Conservation (phyloP, 2,329 filamentous ascomycete species). For the Didymella sp. region DNA sequence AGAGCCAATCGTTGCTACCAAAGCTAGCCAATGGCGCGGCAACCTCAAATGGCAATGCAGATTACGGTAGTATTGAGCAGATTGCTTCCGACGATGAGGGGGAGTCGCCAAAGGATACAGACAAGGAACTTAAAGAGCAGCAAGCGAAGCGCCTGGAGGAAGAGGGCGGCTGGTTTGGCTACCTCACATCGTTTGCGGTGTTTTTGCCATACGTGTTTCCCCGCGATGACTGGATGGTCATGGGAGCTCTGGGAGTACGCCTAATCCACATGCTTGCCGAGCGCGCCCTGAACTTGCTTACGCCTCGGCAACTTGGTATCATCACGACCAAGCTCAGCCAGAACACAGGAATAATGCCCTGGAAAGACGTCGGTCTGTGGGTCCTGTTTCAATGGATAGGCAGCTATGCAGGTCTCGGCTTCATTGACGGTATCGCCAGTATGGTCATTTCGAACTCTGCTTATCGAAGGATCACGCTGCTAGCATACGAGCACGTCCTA, state of each 20-base stretch:
- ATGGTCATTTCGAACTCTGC: slow-evolving; percentile 64
- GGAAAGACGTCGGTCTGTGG: slow-evolving; percentile 62
- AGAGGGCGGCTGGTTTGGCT: slow-evolving; percentile 78
- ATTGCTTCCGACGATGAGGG: slow-evolving; percentile 41
- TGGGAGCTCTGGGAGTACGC: slow-evolving; percentile 72
- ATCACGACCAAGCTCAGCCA: slow-evolving; percentile 73
- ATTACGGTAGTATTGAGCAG: slow-evolving; percentile 45
- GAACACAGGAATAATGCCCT: slow-evolving; percentile 57
- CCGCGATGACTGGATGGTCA: slow-evolving; percentile 68
- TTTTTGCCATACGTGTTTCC: slow-evolving; percentile 85
- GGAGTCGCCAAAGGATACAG: slow-evolving; percentile 59
- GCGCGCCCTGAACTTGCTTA: slow-evolving; percentile 76
- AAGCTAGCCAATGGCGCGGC: slow-evolving; percentile 48
- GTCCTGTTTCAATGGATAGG: slow-evolving; percentile 56
- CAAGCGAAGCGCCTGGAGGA: slow-evolving; percentile 71
- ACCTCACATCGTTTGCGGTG: slow-evolving; percentile 74
- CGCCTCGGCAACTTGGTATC: slow-evolving; percentile 81
- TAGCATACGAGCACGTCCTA: slow-evolving; percentile 72
- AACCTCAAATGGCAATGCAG: slow-evolving; percentile 50
- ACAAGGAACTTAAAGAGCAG: slow-evolving; percentile 62
- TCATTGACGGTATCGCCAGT: slow-evolving; percentile 61
- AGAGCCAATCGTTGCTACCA: slow-evolving; percentile 65
- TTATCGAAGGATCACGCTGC: slow-evolving; percentile 64
- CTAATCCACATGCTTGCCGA: slow-evolving; percentile 71
- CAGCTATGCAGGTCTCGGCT: slow-evolving; percentile 59